Evolutionary conservation across 768 basidiomycete genomes (phyloP).

Genomic region (Mrakia hoshinonis): DNA sequence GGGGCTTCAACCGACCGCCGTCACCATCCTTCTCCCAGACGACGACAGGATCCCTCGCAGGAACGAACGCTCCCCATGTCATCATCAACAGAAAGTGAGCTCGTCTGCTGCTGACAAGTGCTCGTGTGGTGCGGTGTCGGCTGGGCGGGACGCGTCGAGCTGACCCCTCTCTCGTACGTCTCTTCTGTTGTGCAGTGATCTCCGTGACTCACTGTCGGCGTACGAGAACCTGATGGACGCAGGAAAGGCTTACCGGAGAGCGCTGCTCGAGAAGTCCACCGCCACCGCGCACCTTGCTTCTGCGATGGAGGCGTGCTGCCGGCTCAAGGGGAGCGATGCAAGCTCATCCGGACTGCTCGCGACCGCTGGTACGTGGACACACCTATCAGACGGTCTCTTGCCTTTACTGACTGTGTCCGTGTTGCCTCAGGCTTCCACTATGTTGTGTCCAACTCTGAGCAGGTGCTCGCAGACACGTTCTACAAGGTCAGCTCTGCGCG

Average conservation of each 20-base stretch:
- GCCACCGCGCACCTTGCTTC: slow-evolving; percentile 78
- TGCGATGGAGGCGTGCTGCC: slow-evolving; percentile 64
- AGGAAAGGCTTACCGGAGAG: slow-evolving; percentile 69
- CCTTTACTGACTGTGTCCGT: no score
- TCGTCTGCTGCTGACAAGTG: no score
- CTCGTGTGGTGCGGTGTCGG: no score
- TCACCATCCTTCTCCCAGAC: slow-evolving; percentile 77
- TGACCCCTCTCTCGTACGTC: slow-evolving; percentile 48
- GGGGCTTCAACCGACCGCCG: slow-evolving; percentile 45
- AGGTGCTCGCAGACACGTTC: slow-evolving; percentile 76
- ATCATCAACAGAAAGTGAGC: slow-evolving; percentile 3
- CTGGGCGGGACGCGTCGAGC: no score
- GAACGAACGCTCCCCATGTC: slow-evolving; percentile 9
- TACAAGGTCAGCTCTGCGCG: slow-evolving; percentile 42
- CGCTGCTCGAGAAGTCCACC: slow-evolving; percentile 68
- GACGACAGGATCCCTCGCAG: slow-evolving; percentile 55
- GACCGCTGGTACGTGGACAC: slow-evolving; percentile 53
- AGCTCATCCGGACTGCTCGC: slow-evolving; percentile 66
- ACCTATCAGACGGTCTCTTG: no score
- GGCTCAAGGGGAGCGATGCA: slow-evolving; percentile 36
- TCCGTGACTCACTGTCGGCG: slow-evolving; percentile 50
- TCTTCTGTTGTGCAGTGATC: slow-evolving; percentile 66
- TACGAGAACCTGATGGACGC: slow-evolving; percentile 57
- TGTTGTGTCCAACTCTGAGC: slow-evolving; percentile 85
- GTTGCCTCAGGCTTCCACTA: slow-evolving; percentile 77